Evolutionary conservation across 1,284 basidiomycete species (phyloP).

Genomic region (Cutaneotrichosporon sp.): DNA sequence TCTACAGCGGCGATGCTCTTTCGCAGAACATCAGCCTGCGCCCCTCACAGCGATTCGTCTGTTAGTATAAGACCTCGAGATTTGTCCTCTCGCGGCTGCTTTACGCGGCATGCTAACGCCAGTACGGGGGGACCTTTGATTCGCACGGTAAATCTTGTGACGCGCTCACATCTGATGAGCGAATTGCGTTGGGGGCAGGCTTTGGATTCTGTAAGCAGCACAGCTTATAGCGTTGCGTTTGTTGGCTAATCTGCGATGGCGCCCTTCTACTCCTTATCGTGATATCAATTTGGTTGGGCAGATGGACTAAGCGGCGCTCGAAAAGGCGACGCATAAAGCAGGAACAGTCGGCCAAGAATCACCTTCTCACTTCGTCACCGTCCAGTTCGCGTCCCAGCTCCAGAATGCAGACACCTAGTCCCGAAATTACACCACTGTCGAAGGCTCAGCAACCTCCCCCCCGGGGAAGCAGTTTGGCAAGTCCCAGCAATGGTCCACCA

Average conservation of each 20-base stretch:
- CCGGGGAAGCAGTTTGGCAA: background rate
- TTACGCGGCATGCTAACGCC: background rate
- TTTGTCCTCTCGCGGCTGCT: too few relatives aligned
- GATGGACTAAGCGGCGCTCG: background rate
- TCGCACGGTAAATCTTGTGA: conserved; percentile 27
- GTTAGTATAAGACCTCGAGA: too few relatives aligned
- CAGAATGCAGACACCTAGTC: background rate
- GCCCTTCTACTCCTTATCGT: conserved; percentile 8
- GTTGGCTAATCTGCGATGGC: conserved; percentile 4
- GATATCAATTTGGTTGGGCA: background rate
- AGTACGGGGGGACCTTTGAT: conserved; percentile 31
- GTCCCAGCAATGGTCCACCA: background rate
- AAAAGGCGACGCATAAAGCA: background rate
- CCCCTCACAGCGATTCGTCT: background rate
- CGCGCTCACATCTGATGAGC: conserved; percentile 21
- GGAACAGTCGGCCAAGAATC: background rate
- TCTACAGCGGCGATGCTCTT: background rate
- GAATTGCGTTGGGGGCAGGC: conserved; percentile 21
- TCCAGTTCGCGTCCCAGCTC: background rate
- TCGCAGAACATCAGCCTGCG: background rate
- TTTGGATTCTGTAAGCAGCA: conserved; percentile 23
- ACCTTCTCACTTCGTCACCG: background rate
- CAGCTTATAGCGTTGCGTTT: background rate
- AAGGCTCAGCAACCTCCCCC: background rate
- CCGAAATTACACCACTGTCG: background rate